These are phyloP conservation scores for Cephaloascus albidus DNA, from an alignment of 805 yeast species.

Conservation along the genomic window DNA sequence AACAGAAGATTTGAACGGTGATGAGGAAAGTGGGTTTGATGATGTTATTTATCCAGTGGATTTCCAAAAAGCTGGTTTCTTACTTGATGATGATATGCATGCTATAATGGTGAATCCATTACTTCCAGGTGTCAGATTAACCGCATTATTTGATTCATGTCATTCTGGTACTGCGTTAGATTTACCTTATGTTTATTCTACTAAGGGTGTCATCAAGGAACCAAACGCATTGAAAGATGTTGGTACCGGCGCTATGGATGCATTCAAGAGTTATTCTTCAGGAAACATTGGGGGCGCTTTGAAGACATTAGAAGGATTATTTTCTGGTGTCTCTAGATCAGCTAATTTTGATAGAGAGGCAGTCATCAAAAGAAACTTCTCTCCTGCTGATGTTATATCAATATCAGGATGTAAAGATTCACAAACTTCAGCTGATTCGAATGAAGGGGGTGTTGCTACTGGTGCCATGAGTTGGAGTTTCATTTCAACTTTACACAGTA, in stretches of 20 bases:
- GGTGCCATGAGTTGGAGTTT: slow-evolving; percentile 33
- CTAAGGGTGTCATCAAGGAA: slow-evolving; percentile 29
- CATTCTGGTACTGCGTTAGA: slow-evolving; percentile 31
- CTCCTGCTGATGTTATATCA: slow-evolving; percentile 28
- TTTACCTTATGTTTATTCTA: slow-evolving; percentile 27
- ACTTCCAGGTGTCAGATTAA: slow-evolving; percentile 26
- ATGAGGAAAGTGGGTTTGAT: slow-evolving; percentile 25
- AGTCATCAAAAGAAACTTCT: slow-evolving; percentile 17
- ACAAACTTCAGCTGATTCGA: slow-evolving; percentile 30
- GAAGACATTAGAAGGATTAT: slow-evolving; percentile 19
- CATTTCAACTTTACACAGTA: slow-evolving; percentile 15
- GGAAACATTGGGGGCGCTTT: slow-evolving; percentile 30
- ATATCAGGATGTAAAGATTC: slow-evolving; percentile 29
- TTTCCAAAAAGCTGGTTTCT: slow-evolving; percentile 20
- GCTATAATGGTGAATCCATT: slow-evolving; percentile 25
- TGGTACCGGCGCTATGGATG: slow-evolving; percentile 22
- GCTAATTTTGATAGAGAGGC: slow-evolving; percentile 11
- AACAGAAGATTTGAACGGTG: slow-evolving; percentile 25
- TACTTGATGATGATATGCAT: slow-evolving; percentile 29
- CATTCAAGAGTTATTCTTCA: slow-evolving; percentile 18
- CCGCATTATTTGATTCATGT: slow-evolving; percentile 28
- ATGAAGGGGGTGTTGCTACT: slow-evolving; percentile 21
- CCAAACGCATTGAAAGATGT: slow-evolving; percentile 26
- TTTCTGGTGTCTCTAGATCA: slow-evolving; percentile 10
- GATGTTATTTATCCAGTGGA: slow-evolving; percentile 28